These are phyloP conservation scores for Raffaelea ambrosiae DNA, from an alignment of 2,329 filamentous ascomycete species.

Conservation along the genomic window DNA sequence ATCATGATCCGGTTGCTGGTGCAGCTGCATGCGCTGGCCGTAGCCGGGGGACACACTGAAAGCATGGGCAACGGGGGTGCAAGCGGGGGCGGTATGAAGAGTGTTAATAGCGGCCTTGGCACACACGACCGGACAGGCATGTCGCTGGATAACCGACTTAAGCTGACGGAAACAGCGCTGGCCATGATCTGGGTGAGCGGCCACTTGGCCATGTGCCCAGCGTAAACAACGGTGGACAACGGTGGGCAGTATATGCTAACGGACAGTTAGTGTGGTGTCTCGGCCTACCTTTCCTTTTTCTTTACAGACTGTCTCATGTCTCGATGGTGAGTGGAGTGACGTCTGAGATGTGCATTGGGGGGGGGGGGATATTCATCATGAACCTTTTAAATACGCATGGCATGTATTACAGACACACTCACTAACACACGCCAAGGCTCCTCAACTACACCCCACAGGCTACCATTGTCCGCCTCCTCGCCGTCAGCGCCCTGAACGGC, in stretches of 20 bases:
- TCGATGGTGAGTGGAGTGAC: conserved; percentile 58
- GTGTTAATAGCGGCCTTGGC: background rate
- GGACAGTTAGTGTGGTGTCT: conserved; percentile 70
- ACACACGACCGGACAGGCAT: conserved; percentile 8
- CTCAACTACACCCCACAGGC: conserved; percentile 76
- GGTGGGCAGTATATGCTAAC: too few relatives aligned
- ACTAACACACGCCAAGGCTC: too few relatives aligned
- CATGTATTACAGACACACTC: too few relatives aligned
- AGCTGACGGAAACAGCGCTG: conserved; percentile 60
- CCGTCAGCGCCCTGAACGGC: conserved; percentile 65
- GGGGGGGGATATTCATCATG: too few relatives aligned
- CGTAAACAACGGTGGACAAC: too few relatives aligned
- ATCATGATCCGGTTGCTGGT: conserved; percentile 61
- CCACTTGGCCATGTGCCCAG: background rate
- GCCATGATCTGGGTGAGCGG: conserved; percentile 60
- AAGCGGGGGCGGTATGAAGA: background rate
- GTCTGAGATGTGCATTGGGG: too few relatives aligned
- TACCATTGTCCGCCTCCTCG: conserved; percentile 70
- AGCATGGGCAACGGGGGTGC: conserved; percentile 1
- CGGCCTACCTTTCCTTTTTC: conserved; percentile 72
- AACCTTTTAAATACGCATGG: too few relatives aligned
- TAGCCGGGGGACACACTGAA: background rate
- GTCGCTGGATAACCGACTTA: conserved; percentile 36
- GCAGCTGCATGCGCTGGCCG: conserved; percentile 38
- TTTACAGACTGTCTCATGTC: conserved; percentile 83